Base-by-base conservation (phyloP, 2,329 filamentous ascomycete species). In the Penicillium sp. region DNA sequence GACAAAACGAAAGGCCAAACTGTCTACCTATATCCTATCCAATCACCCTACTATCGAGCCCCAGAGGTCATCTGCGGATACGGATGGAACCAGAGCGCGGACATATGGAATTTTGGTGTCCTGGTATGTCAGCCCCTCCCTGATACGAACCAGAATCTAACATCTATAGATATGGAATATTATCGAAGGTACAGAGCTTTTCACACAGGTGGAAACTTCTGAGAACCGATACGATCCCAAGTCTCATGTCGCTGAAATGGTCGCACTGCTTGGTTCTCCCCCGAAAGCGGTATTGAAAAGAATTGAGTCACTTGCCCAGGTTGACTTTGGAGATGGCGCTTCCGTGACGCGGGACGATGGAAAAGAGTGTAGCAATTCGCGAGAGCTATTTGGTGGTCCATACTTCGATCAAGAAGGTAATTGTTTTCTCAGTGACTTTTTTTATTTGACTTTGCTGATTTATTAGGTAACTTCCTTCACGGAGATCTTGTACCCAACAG, bases 401-500 rank as follows among this genome's bases (percentile, higher is more conserved):
- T 16, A n/a, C n/a, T n/a, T 36, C 13, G 34, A 36, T n/a, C 2
- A 36, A 36, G 34, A 36, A 36, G 34, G 34, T 36, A 7, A 36
- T 3, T 36, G 16, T n/a, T 2, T 14, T 7, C 4, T 5, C 11
- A n/a, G 6, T 34, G 14, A n/a, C 1, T 27, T 27, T 27, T 36
- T 7, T 13, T 6, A 18, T 18, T 38, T 4, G n/a, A 2, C 13
- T 36, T 13, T 7, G 14, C 34, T 36, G 4, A 36, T 34, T 21
- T 4, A 34, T 7, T 48, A 69, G 67, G 47, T 21, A 34, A 64
- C 44, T 70, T 69, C 24, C 44, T 54, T 3, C 36, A 67, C 53
- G 27, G 56, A 27, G 48, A 59, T 22, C 54, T 69, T 24, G 64
- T 69, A 5, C 67, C 63, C 3, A 22, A 42, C 21, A 51, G 58